These are phyloP conservation scores for Echium plantagineum DNA, from an alignment of 257 asterid genomes.

Conservation along the genomic window DNA sequence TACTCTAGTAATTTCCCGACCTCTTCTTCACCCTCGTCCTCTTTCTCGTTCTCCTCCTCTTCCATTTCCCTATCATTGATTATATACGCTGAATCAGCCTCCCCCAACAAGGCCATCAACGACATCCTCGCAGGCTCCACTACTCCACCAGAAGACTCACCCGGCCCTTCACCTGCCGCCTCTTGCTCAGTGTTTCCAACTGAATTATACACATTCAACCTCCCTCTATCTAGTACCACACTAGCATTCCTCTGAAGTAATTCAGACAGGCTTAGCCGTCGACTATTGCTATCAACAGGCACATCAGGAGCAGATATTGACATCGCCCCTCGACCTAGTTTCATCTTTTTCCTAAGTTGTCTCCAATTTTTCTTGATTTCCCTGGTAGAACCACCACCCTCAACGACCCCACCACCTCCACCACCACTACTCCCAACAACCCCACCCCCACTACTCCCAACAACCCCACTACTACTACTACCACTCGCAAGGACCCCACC, in stretches of 20 bases:
- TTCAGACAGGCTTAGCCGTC: slow-evolving; percentile 5
- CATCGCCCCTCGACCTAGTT: slow-evolving; percentile 24
- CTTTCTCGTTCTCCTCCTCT: slow-evolving; percentile 30
- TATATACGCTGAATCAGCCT: slow-evolving; percentile 39
- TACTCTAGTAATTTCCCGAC: slow-evolving; percentile 17
- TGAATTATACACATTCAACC: slow-evolving; percentile 20
- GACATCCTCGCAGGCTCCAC: slow-evolving; percentile 47
- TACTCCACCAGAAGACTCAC: slow-evolving; percentile 6
- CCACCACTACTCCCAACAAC: too few species aligned
- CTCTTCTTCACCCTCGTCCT: slow-evolving; percentile 4
- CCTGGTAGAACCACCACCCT: slow-evolving; percentile 3
- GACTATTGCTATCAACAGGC: slow-evolving; percentile 21
- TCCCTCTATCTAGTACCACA: slow-evolving; percentile 19
- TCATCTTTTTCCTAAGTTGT: slow-evolving; percentile 49
- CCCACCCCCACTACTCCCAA: too few species aligned
- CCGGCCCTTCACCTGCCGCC: not conserved
- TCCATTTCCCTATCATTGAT: slow-evolving; percentile 32
- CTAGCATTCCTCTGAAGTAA: slow-evolving; percentile 24
- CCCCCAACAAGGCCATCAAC: slow-evolving; percentile 68
- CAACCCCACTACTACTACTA: too few species aligned
- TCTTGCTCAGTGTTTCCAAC: not conserved
- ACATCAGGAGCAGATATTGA: slow-evolving; percentile 53
- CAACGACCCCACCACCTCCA: too few species aligned
- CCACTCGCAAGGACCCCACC: too few species aligned
- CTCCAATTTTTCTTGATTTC: slow-evolving; percentile 42